These are phyloP conservation scores for Udeniomyces megalosporus DNA, from an alignment of 768 basidiomycete species.

Conservation along the genomic window DNA sequence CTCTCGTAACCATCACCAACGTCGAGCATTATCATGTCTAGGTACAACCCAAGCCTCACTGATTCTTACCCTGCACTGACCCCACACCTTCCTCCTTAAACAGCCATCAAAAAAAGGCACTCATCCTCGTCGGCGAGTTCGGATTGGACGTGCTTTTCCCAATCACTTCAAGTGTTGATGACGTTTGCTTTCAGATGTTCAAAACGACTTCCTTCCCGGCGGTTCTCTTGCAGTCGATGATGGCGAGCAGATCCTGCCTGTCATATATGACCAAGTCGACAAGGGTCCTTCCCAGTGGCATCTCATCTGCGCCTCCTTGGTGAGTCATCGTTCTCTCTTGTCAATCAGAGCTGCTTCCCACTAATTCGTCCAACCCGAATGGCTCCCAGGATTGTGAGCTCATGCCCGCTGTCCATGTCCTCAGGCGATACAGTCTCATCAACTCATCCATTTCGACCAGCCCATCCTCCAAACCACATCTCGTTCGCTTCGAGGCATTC, in stretches of 20 bases:
- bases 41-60: too few relatives aligned
- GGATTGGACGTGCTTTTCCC: not conserved
- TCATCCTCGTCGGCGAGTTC: conserved; percentile 9
- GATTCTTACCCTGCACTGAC: too few relatives aligned
- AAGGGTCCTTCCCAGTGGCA: conserved; percentile 27
- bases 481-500: conserved; percentile 47
- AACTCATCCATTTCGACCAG: not conserved
- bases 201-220: conserved; percentile 59
- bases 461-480: conserved; percentile 41
- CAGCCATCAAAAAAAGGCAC: too few relatives aligned
- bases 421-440: not conserved
- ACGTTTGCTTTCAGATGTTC: conserved; percentile 39
- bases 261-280: conserved; percentile 43
- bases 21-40: too few relatives aligned
- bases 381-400: not conserved
- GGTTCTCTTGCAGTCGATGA: conserved; percentile 56
- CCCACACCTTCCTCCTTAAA: too few relatives aligned
- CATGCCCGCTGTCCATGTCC: conserved; percentile 28
- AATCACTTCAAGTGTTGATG: not conserved
- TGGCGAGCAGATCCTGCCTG: conserved; percentile 43
- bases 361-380: not conserved
- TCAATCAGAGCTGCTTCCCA: too few relatives aligned
- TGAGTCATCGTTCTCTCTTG: too few relatives aligned
- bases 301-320: conserved; percentile 33
- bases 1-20: too few relatives aligned